Percentiles rank a stretch among this genome's conserved stretches.
These are phyloP conservation scores for Petunia hybrid DNA, from an alignment of 305 asterid genomes.

Conservation along the genomic window DNA sequence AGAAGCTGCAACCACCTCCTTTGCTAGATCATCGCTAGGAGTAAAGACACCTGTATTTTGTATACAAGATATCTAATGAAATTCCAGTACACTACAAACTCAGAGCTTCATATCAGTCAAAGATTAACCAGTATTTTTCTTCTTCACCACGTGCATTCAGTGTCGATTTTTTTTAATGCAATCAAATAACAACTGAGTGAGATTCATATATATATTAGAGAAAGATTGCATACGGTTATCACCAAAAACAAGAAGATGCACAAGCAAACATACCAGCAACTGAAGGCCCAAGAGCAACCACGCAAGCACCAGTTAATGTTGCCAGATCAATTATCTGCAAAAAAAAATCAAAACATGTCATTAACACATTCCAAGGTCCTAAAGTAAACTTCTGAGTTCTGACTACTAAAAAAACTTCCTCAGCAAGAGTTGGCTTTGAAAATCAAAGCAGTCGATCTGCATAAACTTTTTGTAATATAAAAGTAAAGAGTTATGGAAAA, in stretches of 20 bases:
- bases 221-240: background rate
- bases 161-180: background rate
- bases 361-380: slow-evolving; percentile 1
- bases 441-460: background rate
- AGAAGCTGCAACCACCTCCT: slow-evolving; percentile 80
- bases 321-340: slow-evolving; percentile 92
- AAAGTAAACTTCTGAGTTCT: background rate
- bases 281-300: slow-evolving; percentile 93
- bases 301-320: slow-evolving; percentile 91
- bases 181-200: background rate
- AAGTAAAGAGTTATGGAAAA: background rate
- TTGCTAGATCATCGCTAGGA: slow-evolving; percentile 88
- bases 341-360: slow-evolving; percentile 17
- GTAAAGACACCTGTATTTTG: slow-evolving; percentile 74
- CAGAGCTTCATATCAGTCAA: background rate
- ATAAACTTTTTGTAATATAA: background rate
- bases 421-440: background rate
- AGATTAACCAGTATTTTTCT: background rate
- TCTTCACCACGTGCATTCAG: background rate
- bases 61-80: slow-evolving; percentile 4
- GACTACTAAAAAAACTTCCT: background rate
- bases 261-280: slow-evolving; percentile 67
- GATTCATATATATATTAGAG: background rate
- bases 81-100: background rate
- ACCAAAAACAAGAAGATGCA: background rate